These are phyloP conservation scores for Nemania bipapillata DNA, from an alignment of 2,329 filamentous ascomycete genomes.

Conservation along the genomic window DNA sequence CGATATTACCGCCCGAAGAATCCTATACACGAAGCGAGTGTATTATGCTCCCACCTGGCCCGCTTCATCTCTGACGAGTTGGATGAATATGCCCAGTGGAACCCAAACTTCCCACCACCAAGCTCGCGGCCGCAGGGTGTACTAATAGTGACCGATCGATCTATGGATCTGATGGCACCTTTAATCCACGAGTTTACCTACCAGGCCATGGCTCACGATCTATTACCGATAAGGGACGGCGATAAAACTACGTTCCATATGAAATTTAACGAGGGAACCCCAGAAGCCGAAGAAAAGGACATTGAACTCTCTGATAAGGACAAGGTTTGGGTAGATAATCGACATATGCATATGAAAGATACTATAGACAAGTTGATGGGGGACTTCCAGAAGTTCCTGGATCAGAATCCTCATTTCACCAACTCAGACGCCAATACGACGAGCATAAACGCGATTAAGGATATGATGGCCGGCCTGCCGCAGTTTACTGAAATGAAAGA, in stretches of 20 bases:
- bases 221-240: constrained; percentile 86
- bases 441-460: constrained; percentile 89
- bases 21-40: constrained; percentile 84
- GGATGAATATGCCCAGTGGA: constrained; percentile 86
- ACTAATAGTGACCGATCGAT: constrained; percentile 87
- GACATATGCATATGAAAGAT: constrained; percentile 97
- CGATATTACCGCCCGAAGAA: constrained; percentile 85
- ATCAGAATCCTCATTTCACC: constrained; percentile 91
- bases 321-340: constrained; percentile 92
- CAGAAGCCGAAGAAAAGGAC: constrained; percentile 81
- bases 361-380: constrained; percentile 92
- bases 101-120: constrained; percentile 85
- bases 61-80: constrained; percentile 91
- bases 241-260: constrained; percentile 90
- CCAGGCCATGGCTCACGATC: constrained; percentile 96
- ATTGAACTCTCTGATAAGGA: constrained; percentile 92
- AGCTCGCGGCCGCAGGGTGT: constrained; percentile 81
- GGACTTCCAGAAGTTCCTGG: constrained; percentile 91
- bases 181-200: constrained; percentile 97
- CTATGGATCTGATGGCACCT: constrained; percentile 90
- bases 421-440: constrained; percentile 75
- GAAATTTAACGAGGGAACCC: constrained; percentile 76
- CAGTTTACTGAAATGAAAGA: constrained; percentile 97
- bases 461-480: constrained; percentile 94
- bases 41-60: constrained; percentile 87